Evolutionary conservation across 1,139 yeast genomes (phyloP), one percentile per base, ranked within the genome.

Genomic region (Nadsonia commutata): DNA sequence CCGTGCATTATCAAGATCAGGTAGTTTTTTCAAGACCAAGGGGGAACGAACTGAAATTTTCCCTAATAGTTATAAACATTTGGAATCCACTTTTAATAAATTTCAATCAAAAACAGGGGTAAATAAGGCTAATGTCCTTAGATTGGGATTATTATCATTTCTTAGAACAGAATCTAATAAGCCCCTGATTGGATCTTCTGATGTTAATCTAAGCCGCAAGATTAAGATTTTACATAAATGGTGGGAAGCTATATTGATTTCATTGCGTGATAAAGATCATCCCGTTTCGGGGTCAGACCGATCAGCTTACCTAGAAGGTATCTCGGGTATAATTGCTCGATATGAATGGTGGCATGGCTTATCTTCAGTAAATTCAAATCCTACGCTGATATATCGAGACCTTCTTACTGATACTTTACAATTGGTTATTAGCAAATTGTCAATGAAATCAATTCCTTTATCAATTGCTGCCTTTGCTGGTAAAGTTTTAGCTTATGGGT

Each of bases 381-480:
- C 42, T 13, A n/a, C n/a, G n/a, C n/a, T n/a, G n/a, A n/a, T n/a
- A 43, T 50, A 19, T 59, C 49, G 42, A 52, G 47, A 31, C 2
- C 47, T 60, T 21, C 62, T 83, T 37, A 58, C 67, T 3, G 64
- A 67, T 31, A 81, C 94, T 0, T 62, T 81, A 46, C 75, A 71
- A 40, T 73, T 68, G 52, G 70, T 78, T 43, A 67, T 80, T 18
- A 62, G 64, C 40, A 70, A 73, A 51, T 65, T 79, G 16, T 65
- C 71, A 39, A 54, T 73, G 41, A 80, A 80, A 56, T 68, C 68
- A 7, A 63, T 79, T 6, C 70, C 88, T 1, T 60, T 78, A 8
- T 67, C 81, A 3, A 60, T 77, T 17, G 71, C 78, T 20, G 93
- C 93, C 2, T 82, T 83, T 55, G 68, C 79, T n/a, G 94, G 94